Conservation (phyloP, 2,329 filamentous ascomycete genomes). For the Sarocladium kiliense region DNA sequence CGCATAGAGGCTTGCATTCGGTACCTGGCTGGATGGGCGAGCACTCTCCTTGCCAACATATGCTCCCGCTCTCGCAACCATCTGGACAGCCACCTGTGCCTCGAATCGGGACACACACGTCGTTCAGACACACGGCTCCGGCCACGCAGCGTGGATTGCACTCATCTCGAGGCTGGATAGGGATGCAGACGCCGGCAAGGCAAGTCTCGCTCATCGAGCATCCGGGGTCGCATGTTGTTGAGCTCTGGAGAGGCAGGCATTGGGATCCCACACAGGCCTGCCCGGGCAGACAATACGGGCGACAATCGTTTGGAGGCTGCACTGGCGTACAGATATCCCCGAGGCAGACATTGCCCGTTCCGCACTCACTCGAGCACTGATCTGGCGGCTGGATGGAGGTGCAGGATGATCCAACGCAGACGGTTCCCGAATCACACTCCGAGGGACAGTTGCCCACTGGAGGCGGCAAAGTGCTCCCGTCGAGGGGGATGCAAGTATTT, state of each 20-base stretch:
- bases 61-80: background rate
- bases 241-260: conserved; percentile 1
- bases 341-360: conserved; percentile 6
- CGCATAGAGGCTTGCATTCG: background rate
- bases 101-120: background rate
- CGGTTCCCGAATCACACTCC: background rate
- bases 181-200: background rate
- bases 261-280: background rate
- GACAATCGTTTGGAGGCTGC: background rate
- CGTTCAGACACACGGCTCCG: conserved; percentile 1
- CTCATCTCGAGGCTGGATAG: background rate
- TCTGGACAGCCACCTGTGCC: conserved; percentile 1
- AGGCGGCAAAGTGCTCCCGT: conserved; percentile 4
- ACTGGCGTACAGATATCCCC: background rate
- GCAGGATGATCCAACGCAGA: conserved; percentile 1
- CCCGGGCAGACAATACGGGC: conserved; percentile 6
- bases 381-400: background rate
- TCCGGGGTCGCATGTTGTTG: background rate
- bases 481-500: background rate
- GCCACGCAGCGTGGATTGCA: conserved; percentile 4
- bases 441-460: background rate
- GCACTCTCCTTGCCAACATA: background rate
- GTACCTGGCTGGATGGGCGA: background rate
- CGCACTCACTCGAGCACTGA: background rate
- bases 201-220: conserved; percentile 1